Evolutionary conservation across 163 green algal genomes (phyloP).

Genomic region (Smithsoniella earleae): DNA sequence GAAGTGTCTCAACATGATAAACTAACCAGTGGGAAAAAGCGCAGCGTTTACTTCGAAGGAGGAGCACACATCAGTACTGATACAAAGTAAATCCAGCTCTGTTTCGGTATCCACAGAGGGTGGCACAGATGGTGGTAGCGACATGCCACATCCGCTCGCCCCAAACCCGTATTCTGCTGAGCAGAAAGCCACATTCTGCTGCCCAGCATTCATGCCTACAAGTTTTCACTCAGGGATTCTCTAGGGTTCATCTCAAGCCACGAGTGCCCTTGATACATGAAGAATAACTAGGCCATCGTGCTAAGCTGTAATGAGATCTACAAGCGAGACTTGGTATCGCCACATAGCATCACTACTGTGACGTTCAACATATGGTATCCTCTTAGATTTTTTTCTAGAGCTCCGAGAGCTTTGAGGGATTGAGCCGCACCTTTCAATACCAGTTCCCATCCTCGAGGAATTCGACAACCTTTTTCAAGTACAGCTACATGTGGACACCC

Average conservation of each 20-base stretch:
- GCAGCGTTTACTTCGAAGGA: too few relatives aligned
- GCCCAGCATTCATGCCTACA: too few relatives aligned
- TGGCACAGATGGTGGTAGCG: too few relatives aligned
- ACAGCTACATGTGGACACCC: slow-evolving; percentile 20
- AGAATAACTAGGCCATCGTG: neutral
- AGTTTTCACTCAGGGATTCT: too few relatives aligned
- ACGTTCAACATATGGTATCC: neutral
- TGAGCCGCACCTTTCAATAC: slow-evolving; percentile 14
- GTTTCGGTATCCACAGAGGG: too few relatives aligned
- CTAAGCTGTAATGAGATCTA: neutral
- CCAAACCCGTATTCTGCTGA: too few relatives aligned
- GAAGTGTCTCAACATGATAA: neutral
- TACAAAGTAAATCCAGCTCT: too few relatives aligned
- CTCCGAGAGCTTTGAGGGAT: neutral
- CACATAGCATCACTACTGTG: neutral
- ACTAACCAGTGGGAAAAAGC: neutral
- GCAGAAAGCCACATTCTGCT: too few relatives aligned
- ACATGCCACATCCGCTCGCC: too few relatives aligned
- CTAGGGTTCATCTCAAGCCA: too few relatives aligned
- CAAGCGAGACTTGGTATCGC: neutral
- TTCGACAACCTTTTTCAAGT: neutral
- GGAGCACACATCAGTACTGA: too few relatives aligned
- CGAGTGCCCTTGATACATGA: neutral
- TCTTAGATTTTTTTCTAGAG: neutral
- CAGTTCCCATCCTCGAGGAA: slow-evolving; percentile 24